Evolutionary conservation across 345 rosid genomes (phyloP).

Genomic region (Eucalyptus lansdowneana): DNA sequence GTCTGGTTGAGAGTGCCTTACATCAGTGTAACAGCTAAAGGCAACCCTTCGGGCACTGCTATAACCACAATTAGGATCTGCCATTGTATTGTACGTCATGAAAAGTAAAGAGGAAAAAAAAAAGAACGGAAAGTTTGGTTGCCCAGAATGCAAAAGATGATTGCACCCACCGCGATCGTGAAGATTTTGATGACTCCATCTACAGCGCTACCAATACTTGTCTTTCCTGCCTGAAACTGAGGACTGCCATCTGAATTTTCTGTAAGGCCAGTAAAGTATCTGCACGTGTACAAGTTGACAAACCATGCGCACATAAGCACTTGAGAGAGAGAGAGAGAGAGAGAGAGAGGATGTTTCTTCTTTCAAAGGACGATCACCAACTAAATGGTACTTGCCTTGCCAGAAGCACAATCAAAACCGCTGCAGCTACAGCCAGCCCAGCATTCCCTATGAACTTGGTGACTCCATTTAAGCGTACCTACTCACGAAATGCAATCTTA

Average conservation of each 20-base stretch:
- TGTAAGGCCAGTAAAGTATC: constrained; percentile 17
- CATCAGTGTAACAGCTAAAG: constrained; percentile 25
- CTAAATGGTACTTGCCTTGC: neutral
- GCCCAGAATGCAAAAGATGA: neutral
- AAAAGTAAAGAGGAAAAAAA: neutral
- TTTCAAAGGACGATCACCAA: neutral
- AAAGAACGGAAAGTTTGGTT: neutral
- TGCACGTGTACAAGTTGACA: neutral
- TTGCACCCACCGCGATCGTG: constrained; percentile 6
- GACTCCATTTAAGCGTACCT: constrained; percentile 20
- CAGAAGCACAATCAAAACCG: constrained; percentile 8
- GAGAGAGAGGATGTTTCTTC: neutral
- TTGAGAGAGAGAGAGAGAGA: neutral
- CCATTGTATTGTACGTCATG: neutral
- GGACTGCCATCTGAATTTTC: constrained; percentile 3
- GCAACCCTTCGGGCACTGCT: constrained; percentile 27
- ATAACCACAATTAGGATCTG: constrained; percentile 10
- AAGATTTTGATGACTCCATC: constrained; percentile 9
- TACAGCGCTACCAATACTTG: constrained; percentile 3
- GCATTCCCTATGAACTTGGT: constrained; percentile 7
- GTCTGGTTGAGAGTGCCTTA: neutral
- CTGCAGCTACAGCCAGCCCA: neutral
- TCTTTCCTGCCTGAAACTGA: constrained; percentile 1
- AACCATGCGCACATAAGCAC: neutral
- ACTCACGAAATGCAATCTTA: neutral